These are phyloP conservation scores for Penicillium sp. DNA, from an alignment of 2,329 filamentous ascomycete genomes.

Conservation along the genomic window DNA sequence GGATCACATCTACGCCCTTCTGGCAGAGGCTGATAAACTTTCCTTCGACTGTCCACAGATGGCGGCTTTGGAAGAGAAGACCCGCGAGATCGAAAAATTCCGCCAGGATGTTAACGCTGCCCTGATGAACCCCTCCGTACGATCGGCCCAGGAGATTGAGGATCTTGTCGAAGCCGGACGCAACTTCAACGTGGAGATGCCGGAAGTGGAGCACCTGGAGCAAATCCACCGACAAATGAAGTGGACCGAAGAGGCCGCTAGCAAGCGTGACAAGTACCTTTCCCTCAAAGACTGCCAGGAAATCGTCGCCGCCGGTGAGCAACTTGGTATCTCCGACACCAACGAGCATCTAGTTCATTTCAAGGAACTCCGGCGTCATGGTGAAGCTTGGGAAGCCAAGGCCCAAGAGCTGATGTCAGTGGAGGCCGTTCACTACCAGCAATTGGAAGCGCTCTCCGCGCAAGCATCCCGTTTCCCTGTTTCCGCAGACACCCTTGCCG, in stretches of 20 bases:
- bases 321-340: conserved; percentile 71
- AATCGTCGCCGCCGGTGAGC: conserved; percentile 70
- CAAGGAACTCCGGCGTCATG: conserved; percentile 68
- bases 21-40: conserved; percentile 76
- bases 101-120: conserved; percentile 69
- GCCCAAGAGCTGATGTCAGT: conserved; percentile 89
- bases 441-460: conserved; percentile 82
- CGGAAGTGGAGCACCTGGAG: conserved; percentile 78
- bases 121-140: conserved; percentile 60
- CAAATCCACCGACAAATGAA: conserved; percentile 76
- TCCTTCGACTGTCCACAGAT: conserved; percentile 95
- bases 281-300: conserved; percentile 73
- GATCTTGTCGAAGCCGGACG: conserved; percentile 86
- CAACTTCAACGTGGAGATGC: conserved; percentile 84
- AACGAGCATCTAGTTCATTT: conserved; percentile 76
- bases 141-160: conserved; percentile 71
- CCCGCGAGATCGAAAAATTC: conserved; percentile 77
- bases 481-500: conserved; percentile 69
- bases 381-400: conserved; percentile 86
- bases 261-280: conserved; percentile 61
- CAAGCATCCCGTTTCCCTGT: conserved; percentile 80
- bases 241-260: conserved; percentile 77
- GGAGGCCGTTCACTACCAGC: conserved; percentile 86
- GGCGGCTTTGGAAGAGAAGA: conserved; percentile 74
- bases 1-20: conserved; percentile 78